Percentiles rank a stretch among this genome's conserved stretches.
Evolutionary conservation across 495 filamentous ascomycete species (phyloP).

Genomic region (Recurvomyces mirabilis): DNA sequence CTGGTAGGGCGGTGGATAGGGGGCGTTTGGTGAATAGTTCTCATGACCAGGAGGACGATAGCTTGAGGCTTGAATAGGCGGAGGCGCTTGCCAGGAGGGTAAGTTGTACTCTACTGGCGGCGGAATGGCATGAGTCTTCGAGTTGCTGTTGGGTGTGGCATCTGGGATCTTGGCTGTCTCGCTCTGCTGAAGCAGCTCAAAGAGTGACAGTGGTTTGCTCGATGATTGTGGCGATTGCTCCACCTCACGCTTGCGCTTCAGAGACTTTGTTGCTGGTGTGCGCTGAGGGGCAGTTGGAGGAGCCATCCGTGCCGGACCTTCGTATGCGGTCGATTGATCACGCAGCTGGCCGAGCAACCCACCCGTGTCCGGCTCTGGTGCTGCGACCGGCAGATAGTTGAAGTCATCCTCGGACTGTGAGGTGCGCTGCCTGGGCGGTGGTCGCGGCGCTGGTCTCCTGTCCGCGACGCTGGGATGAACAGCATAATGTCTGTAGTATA

Average conservation of each 20-base stretch:
- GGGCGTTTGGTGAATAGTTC: no score
- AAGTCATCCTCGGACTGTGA: not conserved
- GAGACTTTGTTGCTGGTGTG: not conserved
- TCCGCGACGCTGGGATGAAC: conserved; percentile 16
- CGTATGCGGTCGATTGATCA: not conserved
- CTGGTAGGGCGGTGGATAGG: conserved; percentile 6
- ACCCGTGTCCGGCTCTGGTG: conserved; percentile 2
- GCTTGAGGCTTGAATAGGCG: no score
- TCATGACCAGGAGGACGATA: no score
- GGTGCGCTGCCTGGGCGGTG: not conserved
- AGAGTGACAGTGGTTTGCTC: conserved; percentile 13
- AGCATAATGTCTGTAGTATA: conserved; percentile 19
- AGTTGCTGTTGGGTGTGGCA: not conserved
- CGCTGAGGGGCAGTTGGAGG: not conserved
- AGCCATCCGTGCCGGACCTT: not conserved
- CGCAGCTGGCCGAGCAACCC: conserved; percentile 3
- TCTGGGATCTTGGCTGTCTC: conserved; percentile 3
- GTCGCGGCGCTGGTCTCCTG: not conserved
- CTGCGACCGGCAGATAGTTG: not conserved
- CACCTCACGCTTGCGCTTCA: conserved; percentile 14
- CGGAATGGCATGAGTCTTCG: not conserved
- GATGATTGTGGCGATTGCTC: not conserved
- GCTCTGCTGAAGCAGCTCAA: conserved; percentile 15
- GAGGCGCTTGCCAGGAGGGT: conserved; percentile 16
- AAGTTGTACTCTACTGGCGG: conserved; percentile 11